Base-by-base conservation (phyloP, 2,329 filamentous ascomycete species). In the Myriangium duriaei region DNA sequence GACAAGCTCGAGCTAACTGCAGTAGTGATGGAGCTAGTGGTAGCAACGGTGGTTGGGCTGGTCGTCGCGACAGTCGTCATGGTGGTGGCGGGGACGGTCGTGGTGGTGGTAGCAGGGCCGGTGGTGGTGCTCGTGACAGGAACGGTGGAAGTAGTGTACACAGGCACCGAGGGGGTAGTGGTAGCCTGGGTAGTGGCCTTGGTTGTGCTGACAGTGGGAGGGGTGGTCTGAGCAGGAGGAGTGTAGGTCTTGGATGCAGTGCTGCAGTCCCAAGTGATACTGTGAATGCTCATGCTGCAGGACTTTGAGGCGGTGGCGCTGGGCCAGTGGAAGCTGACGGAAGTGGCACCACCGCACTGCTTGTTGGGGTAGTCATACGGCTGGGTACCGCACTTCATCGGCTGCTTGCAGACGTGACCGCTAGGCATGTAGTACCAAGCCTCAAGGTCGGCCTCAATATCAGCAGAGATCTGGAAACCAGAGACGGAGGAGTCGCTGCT, bases 321-420 rank as follows among this genome's bases (percentile, higher is more conserved):
- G 54, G 79, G 74, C 42, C 72, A 60, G 46, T 68, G 64, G 56
- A 95, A 77, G 39, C 73, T 76, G 44, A 95, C 85, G 41, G 75
- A 77, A 56, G 72, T 84, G 47, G 88, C 87, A 61, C 87, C 87
- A 73, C 86, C 88, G 58, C 88, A 96, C 70, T 95, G 85, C 44
- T 67, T 74, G 72, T 95, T 95, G 62, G 74, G 64, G 51, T 95
- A 69, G 32, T 71, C 72, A 42, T 75, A 78, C 51, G 83, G 83
- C 11, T 69, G 64, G 39, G 69, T 65, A 46, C 68, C 73, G 72
- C 84, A 92, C 37, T 68, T 55, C 47, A 72, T 66, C 45, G 74
- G 76, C 51, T 92, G 81, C 65, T 82, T 88, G 76, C 88, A 96
- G 43, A 61, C 73, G 11, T 74, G 78, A 49, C 82, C 82, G 57